Base-by-base conservation (phyloP, 176 grass and related monocot genomes). In the Aegilops sharonensis region DNA sequence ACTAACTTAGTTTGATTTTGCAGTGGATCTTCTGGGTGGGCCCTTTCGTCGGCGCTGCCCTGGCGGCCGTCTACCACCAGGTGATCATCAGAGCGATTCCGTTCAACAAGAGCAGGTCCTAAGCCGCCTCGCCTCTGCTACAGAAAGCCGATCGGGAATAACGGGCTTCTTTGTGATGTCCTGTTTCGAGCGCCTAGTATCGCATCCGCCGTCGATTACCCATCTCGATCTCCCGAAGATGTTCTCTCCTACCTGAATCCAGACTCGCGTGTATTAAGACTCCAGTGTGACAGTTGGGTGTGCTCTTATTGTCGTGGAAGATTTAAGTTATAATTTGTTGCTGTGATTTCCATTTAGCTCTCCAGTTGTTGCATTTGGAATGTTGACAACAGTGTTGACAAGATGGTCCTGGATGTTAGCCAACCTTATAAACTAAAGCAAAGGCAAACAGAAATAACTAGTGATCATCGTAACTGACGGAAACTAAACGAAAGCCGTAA, bases 1-100 rank as follows among this genome's bases (percentile, higher is more conserved):
- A 2, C 39, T 40, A 9, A 40, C 0, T 2, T 37, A 3, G 29
- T 84, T 74, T 25, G n/a, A 76, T 27, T 64, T 81, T 74, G 84
- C 82, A 94, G 95, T 94, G 92, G 92, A 98, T 98, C 80, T 98
- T 98, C 91, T 98, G 96, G 96, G 96, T 95, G 24, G 96, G 96
- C 8, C 96, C 96, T 81, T 98, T 98, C 78, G 86, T 91, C 9
- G 96, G 96, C 31, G 96, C 96, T 67, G 93, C 87, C 37, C 79
- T 98, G 15, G 96, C 96, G 11, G 96, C 96, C 86, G 72, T 98
- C 56, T 98, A 98, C 91, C 96, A 98, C 93, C 91, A 94, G 90
- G 86, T 98, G 76, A 92, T 98, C 72, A 95, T 98, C 96, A 91
- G 96, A 87, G 96, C 96, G 1, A 95, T 98, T 75, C 96, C 96